A percentile compares a stretch with the other conserved stretches of the same genome.
These are phyloP conservation scores for Scheffersomyces stipitis DNA, from an alignment of 805 yeast genomes.

Conservation along the genomic window DNA sequence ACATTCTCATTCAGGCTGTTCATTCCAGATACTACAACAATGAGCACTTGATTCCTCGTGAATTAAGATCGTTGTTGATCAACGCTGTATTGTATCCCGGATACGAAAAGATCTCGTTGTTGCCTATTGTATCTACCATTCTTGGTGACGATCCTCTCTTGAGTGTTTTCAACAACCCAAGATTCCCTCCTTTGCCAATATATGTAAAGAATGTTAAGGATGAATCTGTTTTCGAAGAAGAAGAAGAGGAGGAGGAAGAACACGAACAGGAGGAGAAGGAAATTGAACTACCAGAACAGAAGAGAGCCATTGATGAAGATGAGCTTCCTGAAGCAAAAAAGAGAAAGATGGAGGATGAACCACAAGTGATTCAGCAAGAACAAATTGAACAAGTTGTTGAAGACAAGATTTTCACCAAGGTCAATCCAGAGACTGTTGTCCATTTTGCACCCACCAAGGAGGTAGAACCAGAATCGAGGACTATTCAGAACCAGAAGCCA, in stretches of 20 bases:
- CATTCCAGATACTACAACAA: slow-evolving; percentile 22
- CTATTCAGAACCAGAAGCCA: neutral
- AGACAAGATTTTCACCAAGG: slow-evolving; percentile 1
- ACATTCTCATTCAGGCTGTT: slow-evolving; percentile 35
- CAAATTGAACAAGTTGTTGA: neutral
- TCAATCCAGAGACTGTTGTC: slow-evolving; percentile 3
- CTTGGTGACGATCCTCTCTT: slow-evolving; percentile 50
- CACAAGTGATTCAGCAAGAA: neutral
- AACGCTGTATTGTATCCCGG: slow-evolving; percentile 70
- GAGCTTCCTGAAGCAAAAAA: slow-evolving; percentile 2
- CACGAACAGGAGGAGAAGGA: slow-evolving; percentile 8
- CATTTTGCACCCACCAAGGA: slow-evolving; percentile 11
- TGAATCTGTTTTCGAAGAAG: slow-evolving; percentile 1
- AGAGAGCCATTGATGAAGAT: slow-evolving; percentile 5
- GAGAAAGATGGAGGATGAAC: slow-evolving; percentile 1
- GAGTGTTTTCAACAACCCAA: slow-evolving; percentile 68
- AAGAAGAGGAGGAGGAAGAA: slow-evolving; percentile 6
- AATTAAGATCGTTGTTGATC: slow-evolving; percentile 42
- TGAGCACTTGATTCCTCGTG: slow-evolving; percentile 25
- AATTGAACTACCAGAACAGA: no score
- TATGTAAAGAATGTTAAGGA: slow-evolving; percentile 15
- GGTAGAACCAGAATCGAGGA: slow-evolving; percentile 12
- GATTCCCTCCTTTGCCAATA: slow-evolving; percentile 58
- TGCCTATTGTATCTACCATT: slow-evolving; percentile 66
- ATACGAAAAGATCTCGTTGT: slow-evolving; percentile 56